Evolutionary conservation across 2,329 filamentous ascomycete species (phyloP).

Genomic region (Teratosphaeria epicoccoides): DNA sequence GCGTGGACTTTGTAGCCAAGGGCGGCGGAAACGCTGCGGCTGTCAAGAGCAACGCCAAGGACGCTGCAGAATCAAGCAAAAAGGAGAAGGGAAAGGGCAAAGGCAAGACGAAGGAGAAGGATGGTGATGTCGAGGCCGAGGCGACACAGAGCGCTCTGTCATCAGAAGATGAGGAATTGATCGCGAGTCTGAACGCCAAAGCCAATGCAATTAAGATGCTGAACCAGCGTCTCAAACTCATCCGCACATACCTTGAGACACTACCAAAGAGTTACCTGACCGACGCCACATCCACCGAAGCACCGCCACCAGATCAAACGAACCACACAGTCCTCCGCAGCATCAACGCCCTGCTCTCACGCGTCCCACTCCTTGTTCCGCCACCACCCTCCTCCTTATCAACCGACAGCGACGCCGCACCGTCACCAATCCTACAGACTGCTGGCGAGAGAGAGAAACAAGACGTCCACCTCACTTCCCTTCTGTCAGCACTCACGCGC

Average conservation of each 20-base stretch:
- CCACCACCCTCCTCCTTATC: conserved; percentile 50
- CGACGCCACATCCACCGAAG: conserved; percentile 28
- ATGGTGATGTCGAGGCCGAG: conserved; percentile 25
- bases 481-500: conserved; percentile 66
- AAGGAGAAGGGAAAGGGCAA: conserved; percentile 28
- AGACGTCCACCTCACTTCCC: conserved; percentile 66
- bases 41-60: conserved; percentile 24
- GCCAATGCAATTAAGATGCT: conserved; percentile 92
- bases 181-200: conserved; percentile 67
- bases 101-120: conserved; percentile 29
- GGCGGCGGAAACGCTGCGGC: conserved; percentile 72
- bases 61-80: conserved; percentile 11
- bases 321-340: conserved; percentile 71
- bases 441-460: conserved; percentile 63
- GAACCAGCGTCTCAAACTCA: conserved; percentile 47
- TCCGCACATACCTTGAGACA: conserved; percentile 59
- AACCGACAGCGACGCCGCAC: conserved; percentile 41
- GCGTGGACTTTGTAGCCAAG: conserved; percentile 82
- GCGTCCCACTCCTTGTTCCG: conserved; percentile 74
- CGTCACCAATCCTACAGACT: conserved; percentile 25
- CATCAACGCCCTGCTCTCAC: conserved; percentile 74
- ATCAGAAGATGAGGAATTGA: conserved; percentile 54
- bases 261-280: conserved; percentile 57
- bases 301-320: conserved; percentile 28
- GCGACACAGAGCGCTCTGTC: conserved; percentile 37